These are phyloP conservation scores for Xylariaceae sp. DNA, from an alignment of 2,329 filamentous ascomycete species.

Conservation along the genomic window DNA sequence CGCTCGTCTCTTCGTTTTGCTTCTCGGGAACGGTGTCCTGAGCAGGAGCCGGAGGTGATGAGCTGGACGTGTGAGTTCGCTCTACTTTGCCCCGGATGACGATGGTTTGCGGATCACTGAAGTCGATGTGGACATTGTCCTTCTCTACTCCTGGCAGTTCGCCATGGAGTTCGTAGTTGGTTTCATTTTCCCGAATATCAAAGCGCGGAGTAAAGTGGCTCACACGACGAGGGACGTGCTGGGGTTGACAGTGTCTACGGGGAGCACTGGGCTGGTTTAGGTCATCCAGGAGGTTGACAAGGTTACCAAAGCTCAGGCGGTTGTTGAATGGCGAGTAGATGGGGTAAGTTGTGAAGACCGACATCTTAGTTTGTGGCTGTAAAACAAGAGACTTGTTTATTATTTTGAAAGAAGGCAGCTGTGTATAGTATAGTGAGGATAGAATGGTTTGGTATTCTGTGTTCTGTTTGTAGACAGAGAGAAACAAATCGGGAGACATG, in stretches of 20 bases:
- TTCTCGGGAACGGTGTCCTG: conserved; percentile 31
- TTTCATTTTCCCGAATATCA: conserved; percentile 69
- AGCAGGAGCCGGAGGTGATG: conserved; percentile 47
- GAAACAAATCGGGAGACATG: neutral
- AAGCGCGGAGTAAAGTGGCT: conserved; percentile 68
- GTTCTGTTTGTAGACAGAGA: conserved; percentile 32
- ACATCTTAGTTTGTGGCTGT: conserved; percentile 47
- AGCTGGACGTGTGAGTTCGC: conserved; percentile 57
- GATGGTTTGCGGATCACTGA: conserved; percentile 72
- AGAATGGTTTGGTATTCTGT: conserved; percentile 18
- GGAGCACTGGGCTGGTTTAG: conserved; percentile 44
- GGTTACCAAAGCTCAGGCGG: conserved; percentile 49
- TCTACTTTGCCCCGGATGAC: conserved; percentile 69
- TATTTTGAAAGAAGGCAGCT: conserved; percentile 7
- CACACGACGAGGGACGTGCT: conserved; percentile 13
- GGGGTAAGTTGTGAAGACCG: conserved; percentile 54
- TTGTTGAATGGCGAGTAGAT: conserved; percentile 46
- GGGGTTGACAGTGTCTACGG: conserved; percentile 3
- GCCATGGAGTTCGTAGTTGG: conserved; percentile 73
- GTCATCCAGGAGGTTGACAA: conserved; percentile 65
- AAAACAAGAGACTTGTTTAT: conserved; percentile 1
- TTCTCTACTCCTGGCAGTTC: conserved; percentile 75
- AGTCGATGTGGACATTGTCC: conserved; percentile 73
- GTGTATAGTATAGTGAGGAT: conserved; percentile 12
- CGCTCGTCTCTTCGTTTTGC: conserved; percentile 27